These are phyloP conservation scores for Metschnikowia orientalis DNA, from an alignment of 805 yeast genomes.

Conservation along the genomic window DNA sequence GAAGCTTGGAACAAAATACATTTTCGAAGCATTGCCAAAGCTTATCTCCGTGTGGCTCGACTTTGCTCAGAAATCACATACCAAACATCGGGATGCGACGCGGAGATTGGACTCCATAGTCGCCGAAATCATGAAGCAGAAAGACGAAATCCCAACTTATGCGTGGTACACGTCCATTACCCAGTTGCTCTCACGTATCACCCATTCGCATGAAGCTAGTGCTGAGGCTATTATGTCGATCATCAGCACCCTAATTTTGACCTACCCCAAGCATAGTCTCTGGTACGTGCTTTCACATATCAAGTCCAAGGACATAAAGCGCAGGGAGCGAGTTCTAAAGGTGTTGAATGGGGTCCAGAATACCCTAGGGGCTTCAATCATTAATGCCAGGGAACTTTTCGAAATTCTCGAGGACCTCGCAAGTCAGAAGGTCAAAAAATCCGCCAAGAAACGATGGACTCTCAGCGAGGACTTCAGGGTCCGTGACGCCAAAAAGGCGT, in stretches of 20 bases:
- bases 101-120: conserved; percentile 43
- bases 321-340: conserved; percentile 26
- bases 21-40: conserved; percentile 84
- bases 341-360: conserved; percentile 21
- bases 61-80: conserved; percentile 40
- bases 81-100: conserved; percentile 27
- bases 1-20: conserved; percentile 56
- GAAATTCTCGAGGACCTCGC: conserved; percentile 43
- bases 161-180: conserved; percentile 83
- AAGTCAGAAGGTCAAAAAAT: conserved; percentile 32
- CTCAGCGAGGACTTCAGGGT: conserved; percentile 41
- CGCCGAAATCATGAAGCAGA: conserved; percentile 43
- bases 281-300: conserved; percentile 77
- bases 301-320: conserved; percentile 45
- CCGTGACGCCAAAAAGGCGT: conserved; percentile 25
- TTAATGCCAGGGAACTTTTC: conserved; percentile 33
- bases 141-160: conserved; percentile 43
- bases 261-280: conserved; percentile 79
- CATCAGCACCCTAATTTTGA: conserved; percentile 49
- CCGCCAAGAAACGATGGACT: conserved; percentile 31
- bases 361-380: conserved; percentile 16
- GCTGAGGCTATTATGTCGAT: conserved; percentile 54
- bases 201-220: conserved; percentile 57
- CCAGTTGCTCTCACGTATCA: conserved; percentile 76
- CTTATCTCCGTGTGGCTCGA: conserved; percentile 91